phyloP scores from a whole-genome alignment of 495 filamentous ascomycete species.

The Neurospora sp. region DNA sequence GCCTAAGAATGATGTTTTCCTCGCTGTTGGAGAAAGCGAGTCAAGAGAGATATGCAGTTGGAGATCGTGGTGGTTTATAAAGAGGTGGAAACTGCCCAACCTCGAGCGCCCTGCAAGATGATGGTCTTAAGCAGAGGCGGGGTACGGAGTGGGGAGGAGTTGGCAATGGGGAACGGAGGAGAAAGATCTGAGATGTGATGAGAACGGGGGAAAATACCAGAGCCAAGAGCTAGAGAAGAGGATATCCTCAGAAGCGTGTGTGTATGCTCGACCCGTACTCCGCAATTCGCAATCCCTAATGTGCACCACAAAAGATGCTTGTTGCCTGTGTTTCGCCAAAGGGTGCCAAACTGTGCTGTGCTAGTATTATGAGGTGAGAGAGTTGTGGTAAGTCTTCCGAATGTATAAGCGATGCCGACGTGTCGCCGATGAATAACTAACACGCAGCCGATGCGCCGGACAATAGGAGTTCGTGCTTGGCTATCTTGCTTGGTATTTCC shows the following conservation, averaged over 20 bases:
- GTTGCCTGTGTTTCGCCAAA: not conserved
- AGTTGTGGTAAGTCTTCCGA: not conserved
- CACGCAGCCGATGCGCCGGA: not conserved
- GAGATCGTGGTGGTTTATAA: not conserved
- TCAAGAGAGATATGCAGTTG: not conserved
- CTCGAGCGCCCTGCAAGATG: not conserved
- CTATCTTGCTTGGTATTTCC: not conserved
- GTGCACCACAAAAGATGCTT: not conserved
- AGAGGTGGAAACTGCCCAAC: not conserved
- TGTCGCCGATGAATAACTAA: not conserved
- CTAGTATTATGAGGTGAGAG: not conserved
- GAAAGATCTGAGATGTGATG: not conserved
- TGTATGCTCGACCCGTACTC: not conserved
- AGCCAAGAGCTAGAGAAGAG: not conserved
- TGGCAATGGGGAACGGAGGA: not conserved
- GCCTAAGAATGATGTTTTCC: not conserved
- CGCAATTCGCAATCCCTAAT: not conserved
- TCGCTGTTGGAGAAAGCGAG: not conserved
- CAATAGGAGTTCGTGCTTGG: not conserved
- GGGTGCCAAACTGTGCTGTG: not conserved
- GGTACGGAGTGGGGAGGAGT: not conserved
- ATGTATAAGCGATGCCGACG: not conserved
- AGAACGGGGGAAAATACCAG: not conserved
- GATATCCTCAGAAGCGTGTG: not conserved
- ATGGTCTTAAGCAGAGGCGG: not conserved